Percentiles rank a stretch among this genome's conserved stretches.
Conservation (phyloP, 345 rosid genomes). For the Aquilaria yunnanensis region DNA sequence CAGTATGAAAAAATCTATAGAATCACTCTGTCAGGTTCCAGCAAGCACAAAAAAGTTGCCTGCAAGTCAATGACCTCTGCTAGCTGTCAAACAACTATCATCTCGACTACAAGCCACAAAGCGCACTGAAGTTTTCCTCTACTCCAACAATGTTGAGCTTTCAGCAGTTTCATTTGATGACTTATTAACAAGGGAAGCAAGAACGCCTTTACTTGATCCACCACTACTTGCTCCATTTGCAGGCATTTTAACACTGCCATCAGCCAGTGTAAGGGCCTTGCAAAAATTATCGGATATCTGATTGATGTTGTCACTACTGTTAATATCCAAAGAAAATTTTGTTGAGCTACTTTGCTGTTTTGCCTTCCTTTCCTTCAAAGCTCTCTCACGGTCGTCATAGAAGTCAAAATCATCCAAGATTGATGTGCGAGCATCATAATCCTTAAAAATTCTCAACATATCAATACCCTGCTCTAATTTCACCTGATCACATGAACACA, state of each 20-base stretch:
- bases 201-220: constrained; percentile 5
- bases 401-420: constrained; percentile 61
- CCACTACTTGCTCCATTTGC: neutral
- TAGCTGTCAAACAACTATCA: constrained; percentile 11
- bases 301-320: constrained; percentile 25
- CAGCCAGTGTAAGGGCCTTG: constrained; percentile 25
- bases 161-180: constrained; percentile 8
- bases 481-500: constrained; percentile 37
- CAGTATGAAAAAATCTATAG: constrained; percentile 9
- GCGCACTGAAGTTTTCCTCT: constrained; percentile 3
- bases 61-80: constrained; percentile 14
- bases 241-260: constrained; percentile 12
- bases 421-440: constrained; percentile 41
- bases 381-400: constrained; percentile 52
- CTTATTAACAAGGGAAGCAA: constrained; percentile 2
- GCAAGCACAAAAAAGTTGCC: constrained; percentile 11
- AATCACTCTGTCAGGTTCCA: constrained; percentile 11
- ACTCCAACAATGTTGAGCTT: neutral
- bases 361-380: constrained; percentile 36
- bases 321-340: constrained; percentile 16
- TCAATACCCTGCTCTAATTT: constrained; percentile 56
- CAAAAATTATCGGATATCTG: constrained; percentile 38
- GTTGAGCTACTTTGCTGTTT: constrained; percentile 22
- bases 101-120: neutral
- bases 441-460: constrained; percentile 66